Percentiles rank a stretch among this genome's conserved stretches.
These are phyloP conservation scores for Sisymbrium altissimum DNA, from an alignment of 345 rosid species.

Conservation along the genomic window DNA sequence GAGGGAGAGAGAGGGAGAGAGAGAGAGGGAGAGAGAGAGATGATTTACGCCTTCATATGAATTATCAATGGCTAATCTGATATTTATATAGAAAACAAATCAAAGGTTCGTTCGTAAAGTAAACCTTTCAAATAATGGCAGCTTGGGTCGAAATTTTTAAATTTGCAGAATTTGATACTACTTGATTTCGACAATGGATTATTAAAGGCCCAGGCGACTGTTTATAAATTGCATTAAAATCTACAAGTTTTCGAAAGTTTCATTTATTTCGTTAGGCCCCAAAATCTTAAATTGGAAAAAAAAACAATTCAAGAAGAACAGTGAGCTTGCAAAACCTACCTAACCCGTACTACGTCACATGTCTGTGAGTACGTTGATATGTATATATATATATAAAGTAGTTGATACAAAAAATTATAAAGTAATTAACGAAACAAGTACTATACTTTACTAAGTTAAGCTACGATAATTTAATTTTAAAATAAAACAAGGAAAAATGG, in stretches of 20 bases:
- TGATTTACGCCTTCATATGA: background rate
- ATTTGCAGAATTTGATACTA: background rate
- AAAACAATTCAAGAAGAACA: background rate
- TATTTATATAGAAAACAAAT: background rate
- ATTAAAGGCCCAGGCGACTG: background rate
- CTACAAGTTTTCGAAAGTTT: background rate
- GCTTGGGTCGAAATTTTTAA: background rate
- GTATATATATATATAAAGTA: background rate
- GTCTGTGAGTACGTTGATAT: background rate
- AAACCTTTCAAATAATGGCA: too few relatives aligned
- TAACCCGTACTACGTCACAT: constrained; percentile 17
- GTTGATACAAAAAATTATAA: too few relatives aligned
- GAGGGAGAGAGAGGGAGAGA: too few relatives aligned
- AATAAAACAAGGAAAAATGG: background rate
- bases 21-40: background rate
- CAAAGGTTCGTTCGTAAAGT: background rate
- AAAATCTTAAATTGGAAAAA: background rate
- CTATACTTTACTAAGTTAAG: background rate
- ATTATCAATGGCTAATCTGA: background rate
- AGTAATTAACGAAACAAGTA: background rate
- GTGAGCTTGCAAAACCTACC: constrained; percentile 19
- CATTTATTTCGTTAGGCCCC: background rate
- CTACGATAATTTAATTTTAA: background rate
- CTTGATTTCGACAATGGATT: background rate
- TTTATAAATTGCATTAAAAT: background rate